Percentiles rank a stretch among this genome's conserved stretches.
Evolutionary conservation across 108 stramenopile species (phyloP).

Genomic region (Skeletonema menzelii): DNA sequence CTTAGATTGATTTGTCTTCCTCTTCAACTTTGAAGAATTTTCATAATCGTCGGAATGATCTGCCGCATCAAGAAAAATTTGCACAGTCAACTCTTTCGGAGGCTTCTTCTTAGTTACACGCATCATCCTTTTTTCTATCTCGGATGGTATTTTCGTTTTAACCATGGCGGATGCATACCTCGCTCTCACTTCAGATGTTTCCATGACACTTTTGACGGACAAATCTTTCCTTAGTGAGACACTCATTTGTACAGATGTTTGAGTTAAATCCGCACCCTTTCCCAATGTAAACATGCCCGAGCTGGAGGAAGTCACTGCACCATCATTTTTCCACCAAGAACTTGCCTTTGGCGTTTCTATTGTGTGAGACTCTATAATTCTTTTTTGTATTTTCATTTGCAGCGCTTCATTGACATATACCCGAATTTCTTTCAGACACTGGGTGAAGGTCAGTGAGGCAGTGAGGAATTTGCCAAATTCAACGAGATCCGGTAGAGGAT

Average conservation of each 20-base stretch:
- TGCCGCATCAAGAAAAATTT: slow-evolving; percentile 64
- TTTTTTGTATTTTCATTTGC: slow-evolving; percentile 61
- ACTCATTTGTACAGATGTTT: slow-evolving; percentile 35
- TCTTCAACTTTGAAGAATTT: slow-evolving; percentile 5
- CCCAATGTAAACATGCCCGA: slow-evolving; percentile 64
- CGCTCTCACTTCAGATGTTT: slow-evolving; percentile 56
- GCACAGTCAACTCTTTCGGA: slow-evolving; percentile 63
- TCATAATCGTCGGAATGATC: slow-evolving; percentile 37
- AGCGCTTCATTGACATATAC: slow-evolving; percentile 63
- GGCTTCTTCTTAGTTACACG: slow-evolving; percentile 88
- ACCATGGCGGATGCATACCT: slow-evolving; percentile 71
- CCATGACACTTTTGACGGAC: slow-evolving; percentile 37
- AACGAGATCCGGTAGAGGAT: slow-evolving; percentile 60
- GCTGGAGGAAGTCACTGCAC: slow-evolving; percentile 54
- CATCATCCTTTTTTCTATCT: slow-evolving; percentile 70
- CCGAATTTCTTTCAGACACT: slow-evolving; percentile 49
- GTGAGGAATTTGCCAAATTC: slow-evolving; percentile 80
- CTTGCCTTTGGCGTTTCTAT: slow-evolving; percentile 39
- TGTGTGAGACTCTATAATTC: slow-evolving; percentile 54
- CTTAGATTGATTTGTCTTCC: not conserved
- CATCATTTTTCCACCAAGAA: slow-evolving; percentile 63
- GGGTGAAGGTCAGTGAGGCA: slow-evolving; percentile 73
- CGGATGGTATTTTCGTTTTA: slow-evolving; percentile 59
- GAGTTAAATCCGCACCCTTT: slow-evolving; percentile 28
- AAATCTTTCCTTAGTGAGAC: slow-evolving; percentile 26